These are phyloP conservation scores for Salix dunnii DNA, from an alignment of 345 rosid species.

Conservation along the genomic window DNA sequence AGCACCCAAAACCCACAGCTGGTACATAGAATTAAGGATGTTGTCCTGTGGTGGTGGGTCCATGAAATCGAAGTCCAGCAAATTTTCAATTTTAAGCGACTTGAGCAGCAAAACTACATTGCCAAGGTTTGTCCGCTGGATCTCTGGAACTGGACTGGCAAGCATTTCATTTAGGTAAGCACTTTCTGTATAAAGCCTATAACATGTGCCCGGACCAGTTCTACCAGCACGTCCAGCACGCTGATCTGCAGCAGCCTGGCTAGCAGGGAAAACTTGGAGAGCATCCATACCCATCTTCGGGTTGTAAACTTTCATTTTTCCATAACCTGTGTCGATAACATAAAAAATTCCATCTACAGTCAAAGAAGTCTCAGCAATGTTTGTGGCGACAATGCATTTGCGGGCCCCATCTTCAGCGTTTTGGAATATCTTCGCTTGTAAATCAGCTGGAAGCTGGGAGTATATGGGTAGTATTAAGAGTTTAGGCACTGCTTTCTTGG, in stretches of 20 bases:
- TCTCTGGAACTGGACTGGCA: constrained; percentile 91
- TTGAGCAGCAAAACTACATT: constrained; percentile 88
- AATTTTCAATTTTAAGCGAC: constrained; percentile 82
- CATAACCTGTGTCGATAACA: constrained; percentile 93
- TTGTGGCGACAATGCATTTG: constrained; percentile 96
- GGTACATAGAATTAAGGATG: constrained; percentile 97
- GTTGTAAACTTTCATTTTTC: constrained; percentile 97
- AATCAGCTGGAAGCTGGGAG: constrained; percentile 96
- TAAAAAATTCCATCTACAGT: constrained; percentile 93
- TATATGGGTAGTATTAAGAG: constrained; percentile 92
- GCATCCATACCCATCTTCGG: constrained; percentile 99
- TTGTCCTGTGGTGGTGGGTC: constrained; percentile 99
- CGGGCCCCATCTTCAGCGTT: constrained; percentile 96
- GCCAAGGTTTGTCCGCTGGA: constrained; percentile 96
- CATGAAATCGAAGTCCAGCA: constrained; percentile 96
- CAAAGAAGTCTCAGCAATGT: constrained; percentile 95
- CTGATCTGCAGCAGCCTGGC: constrained; percentile 96
- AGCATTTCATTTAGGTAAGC: constrained; percentile 90
- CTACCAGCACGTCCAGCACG: constrained; percentile 99
- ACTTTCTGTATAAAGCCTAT: constrained; percentile 85
- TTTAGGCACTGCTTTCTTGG: constrained; percentile 63
- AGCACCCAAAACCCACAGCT: constrained; percentile 95
- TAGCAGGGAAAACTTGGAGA: constrained; percentile 91
- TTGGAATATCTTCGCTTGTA: constrained; percentile 94
- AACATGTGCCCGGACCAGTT: constrained; percentile 98